Base-by-base conservation (phyloP, 495 filamentous ascomycete species). In the Rostrohypoxylon terebratum region DNA sequence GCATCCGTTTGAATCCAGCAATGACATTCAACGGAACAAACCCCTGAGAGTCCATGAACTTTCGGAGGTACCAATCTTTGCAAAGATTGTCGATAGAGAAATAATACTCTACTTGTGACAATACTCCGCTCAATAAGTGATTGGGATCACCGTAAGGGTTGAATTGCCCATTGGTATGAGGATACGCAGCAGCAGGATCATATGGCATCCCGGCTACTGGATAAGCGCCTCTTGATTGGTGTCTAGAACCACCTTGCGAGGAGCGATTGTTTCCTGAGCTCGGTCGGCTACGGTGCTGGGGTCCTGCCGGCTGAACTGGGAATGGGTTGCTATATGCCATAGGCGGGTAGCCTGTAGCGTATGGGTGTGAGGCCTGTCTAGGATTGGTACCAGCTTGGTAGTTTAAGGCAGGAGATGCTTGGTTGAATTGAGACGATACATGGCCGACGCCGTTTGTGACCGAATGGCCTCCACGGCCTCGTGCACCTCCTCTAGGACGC, bases 81-180 rank as follows among this genome's bases (percentile, higher is more conserved):
- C 93, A 95, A 62, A 98, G 87, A 78, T 98, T 98, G 71, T 98
- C 94, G 8, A 97, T 86, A 0, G 94, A 98, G 81, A 99, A 96
- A 79, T 98, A 99, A 81, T 98, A 98, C 73, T 96, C 92, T 81
- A 98, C 81, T 79, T 98, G 94, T 61, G 55, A 60, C 44, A 75
- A 88, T 84, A 55, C 61, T 25, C 60, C 68, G 47, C 47, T 59
- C 25, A 90, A 82, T 14, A 91, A 72, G 14, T 85, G 81, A 63
- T 82, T 86, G 9, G 83, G 83, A 63, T 89, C 89, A 75, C 88
- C 78, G 69, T 86, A 90, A 21, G 85, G 81, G 71, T 84, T 85
- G 69, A 86, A 94, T 3, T 89, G 89, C 34, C 87, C 73, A n/a
- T 89, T 87, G 57, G 82, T 88, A 85, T 93, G 89, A 4, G 90